A percentile compares a stretch with the other conserved stretches of the same genome.
Evolutionary conservation across 108 stramenopile species (phyloP).

Genomic region (Cyclotella cryptica): DNA sequence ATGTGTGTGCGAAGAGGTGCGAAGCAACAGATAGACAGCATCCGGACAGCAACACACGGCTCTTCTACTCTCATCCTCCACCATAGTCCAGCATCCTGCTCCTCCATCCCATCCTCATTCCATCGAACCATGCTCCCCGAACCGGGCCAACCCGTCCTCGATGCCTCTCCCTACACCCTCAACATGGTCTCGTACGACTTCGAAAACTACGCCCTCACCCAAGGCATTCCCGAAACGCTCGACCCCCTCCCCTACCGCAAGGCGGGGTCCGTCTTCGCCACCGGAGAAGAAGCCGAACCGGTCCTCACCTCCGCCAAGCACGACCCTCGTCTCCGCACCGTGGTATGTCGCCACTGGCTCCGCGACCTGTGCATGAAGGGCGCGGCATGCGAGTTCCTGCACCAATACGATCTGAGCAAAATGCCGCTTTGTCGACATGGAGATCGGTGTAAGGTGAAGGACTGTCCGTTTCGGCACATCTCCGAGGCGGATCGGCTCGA

Average conservation of each 20-base stretch:
- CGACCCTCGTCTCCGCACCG: conserved; percentile 92
- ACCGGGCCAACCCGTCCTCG: conserved; percentile 27
- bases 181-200: conserved; percentile 88
- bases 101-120: too few relatives aligned
- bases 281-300: conserved; percentile 75
- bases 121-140: not conserved
- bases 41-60: too few relatives aligned
- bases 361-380: conserved; percentile 97
- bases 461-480: conserved; percentile 94
- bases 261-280: conserved; percentile 86
- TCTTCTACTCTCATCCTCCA: too few relatives aligned
- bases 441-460: conserved; percentile 89
- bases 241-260: conserved; percentile 91
- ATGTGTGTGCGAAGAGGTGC: too few relatives aligned
- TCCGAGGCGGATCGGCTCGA: conserved; percentile 90
- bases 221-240: conserved; percentile 90
- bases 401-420: conserved; percentile 91
- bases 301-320: conserved; percentile 82
- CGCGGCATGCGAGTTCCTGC: conserved; percentile 91
- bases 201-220: conserved; percentile 83
- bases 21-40: too few relatives aligned
- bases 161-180: conserved; percentile 46
- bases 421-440: conserved; percentile 95
- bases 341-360: conserved; percentile 96
- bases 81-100: too few relatives aligned